Evolutionary conservation across 345 rosid species (phyloP).

Genomic region (Lepidium sativum): DNA sequence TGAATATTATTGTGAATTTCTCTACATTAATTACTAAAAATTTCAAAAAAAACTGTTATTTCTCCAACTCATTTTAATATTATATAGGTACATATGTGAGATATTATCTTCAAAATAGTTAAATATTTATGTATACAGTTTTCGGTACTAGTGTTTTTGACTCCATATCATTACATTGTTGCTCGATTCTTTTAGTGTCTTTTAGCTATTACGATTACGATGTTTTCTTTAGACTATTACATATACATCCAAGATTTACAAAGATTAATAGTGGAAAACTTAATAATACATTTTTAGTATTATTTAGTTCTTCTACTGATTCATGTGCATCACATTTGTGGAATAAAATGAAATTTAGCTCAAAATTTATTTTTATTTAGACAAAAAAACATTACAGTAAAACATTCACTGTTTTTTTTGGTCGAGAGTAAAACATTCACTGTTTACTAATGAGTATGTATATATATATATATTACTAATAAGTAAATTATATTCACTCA

Average conservation of each 20-base stretch:
- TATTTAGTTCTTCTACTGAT: neutral
- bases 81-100: no score
- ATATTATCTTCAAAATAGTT: no score
- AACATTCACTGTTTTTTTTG: no score
- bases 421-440: no score
- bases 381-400: no score
- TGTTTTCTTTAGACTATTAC: neutral
- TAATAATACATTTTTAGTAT: neutral
- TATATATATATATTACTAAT: no score
- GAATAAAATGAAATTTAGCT: neutral
- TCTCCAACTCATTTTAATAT: neutral
- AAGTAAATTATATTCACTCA: no score
- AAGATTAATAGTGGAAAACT: neutral
- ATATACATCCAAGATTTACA: neutral
- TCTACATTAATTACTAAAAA: neutral
- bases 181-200: neutral
- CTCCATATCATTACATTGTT: no score
- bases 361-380: neutral
- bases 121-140: no score
- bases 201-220: slow-evolving; percentile 1
- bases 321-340: no score
- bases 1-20: neutral
- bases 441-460: no score
- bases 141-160: no score
- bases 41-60: neutral